Evolutionary conservation across 352 stramenopile species (phyloP).

Genomic region (Phytophthora constricta): DNA sequence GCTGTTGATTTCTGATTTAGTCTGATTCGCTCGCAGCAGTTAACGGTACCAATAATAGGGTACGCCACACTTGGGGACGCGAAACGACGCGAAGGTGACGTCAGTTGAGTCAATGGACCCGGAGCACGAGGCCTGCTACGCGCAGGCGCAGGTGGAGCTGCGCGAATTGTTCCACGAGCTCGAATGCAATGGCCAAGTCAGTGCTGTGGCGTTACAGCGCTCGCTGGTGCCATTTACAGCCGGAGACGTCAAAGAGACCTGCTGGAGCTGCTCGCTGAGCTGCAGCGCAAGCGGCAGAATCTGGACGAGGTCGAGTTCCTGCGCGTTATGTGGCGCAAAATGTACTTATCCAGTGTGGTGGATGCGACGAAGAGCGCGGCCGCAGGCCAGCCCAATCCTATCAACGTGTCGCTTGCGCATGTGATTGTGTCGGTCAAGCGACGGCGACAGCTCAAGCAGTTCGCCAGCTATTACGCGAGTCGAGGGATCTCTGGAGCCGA

Average conservation of each 20-base stretch:
- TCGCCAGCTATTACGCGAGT: conserved; percentile 71
- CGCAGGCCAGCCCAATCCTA: conserved; percentile 15
- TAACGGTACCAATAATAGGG: too few species aligned
- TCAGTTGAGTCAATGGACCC: conserved; percentile 75
- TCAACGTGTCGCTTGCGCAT: conserved; percentile 70
- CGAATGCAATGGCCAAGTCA: conserved; percentile 54
- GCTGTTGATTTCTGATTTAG: too few species aligned
- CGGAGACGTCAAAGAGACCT: conserved; percentile 63
- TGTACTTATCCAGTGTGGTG: conserved; percentile 62
- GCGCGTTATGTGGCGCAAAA: conserved; percentile 66
- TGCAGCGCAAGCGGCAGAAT: conserved; percentile 44
- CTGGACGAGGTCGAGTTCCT: conserved; percentile 73
- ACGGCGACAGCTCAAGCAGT: conserved; percentile 66
- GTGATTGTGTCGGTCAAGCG: conserved; percentile 80
- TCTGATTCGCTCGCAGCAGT: too few species aligned
- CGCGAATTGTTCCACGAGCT: conserved; percentile 69
- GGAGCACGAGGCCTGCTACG: conserved; percentile 47
- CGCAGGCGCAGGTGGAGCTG: conserved; percentile 57
- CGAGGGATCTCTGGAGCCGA: conserved; percentile 70
- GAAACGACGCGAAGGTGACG: conserved; percentile 34
- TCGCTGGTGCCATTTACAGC: conserved; percentile 64
- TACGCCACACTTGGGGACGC: conserved; percentile 26
- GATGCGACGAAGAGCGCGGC: conserved; percentile 31
- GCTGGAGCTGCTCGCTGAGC: conserved; percentile 57
- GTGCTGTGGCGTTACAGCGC: conserved; percentile 48